These are phyloP conservation scores for Phaeosphaeriaceae sp. DNA, from an alignment of 2,329 filamentous ascomycete genomes.

Conservation along the genomic window DNA sequence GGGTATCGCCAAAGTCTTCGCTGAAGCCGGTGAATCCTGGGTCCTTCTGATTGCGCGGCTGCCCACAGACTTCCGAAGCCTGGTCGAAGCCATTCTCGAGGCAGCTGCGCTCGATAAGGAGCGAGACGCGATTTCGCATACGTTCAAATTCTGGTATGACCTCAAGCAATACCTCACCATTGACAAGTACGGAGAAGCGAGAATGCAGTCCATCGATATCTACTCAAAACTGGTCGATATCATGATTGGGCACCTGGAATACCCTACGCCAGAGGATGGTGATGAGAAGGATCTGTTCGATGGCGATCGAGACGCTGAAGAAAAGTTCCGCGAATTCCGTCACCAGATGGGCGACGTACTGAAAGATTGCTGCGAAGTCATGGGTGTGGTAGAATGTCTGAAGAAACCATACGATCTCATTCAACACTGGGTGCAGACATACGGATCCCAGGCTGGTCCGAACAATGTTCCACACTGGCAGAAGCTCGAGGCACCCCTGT, in stretches of 20 bases:
- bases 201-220: conserved; percentile 77
- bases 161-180: conserved; percentile 94
- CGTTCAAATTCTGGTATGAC: conserved; percentile 98
- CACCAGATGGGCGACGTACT: conserved; percentile 98
- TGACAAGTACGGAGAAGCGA: conserved; percentile 85
- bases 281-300: conserved; percentile 88
- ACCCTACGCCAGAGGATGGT: conserved; percentile 75
- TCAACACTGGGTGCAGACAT: conserved; percentile 84
- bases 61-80: conserved; percentile 77
- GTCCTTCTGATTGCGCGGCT: conserved; percentile 88
- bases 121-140: conserved; percentile 88
- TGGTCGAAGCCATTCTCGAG: conserved; percentile 92
- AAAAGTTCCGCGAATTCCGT: conserved; percentile 95
- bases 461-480: conserved; percentile 92
- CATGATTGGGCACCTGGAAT: conserved; percentile 89
- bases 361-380: conserved; percentile 95
- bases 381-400: conserved; percentile 90
- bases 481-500: conserved; percentile 91
- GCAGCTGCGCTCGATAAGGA: conserved; percentile 88
- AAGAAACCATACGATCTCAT: conserved; percentile 87
- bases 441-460: conserved; percentile 76
- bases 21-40: conserved; percentile 94
- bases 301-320: conserved; percentile 92
- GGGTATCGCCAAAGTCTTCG: conserved; percentile 86
- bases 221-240: conserved; percentile 92